Evolutionary conservation across 2,329 filamentous ascomycete genomes (phyloP), one percentile per base, ranked within the genome.

Genomic region (Calonectria multiphialidica): DNA sequence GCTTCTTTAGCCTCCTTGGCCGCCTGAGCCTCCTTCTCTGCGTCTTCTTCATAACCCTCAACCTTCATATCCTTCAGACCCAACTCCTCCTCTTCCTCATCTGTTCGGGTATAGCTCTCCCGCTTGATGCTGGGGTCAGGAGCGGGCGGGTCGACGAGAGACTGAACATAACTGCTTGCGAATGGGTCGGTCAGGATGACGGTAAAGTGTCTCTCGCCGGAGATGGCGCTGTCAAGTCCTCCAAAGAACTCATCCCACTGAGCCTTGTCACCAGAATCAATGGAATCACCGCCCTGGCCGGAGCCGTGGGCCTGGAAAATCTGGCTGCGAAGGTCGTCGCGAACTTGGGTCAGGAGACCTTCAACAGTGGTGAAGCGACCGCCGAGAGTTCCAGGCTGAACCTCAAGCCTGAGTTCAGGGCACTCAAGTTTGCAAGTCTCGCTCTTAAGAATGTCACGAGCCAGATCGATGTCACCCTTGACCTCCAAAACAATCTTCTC

Each of bases 301-400:
- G 85, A 83, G 45, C 87, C 87, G 82, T 95, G 93, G 18, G 90
- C 86, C 78, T 97, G 91, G 83, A 98, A 99, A 74, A 98, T 98
- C 81, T 97, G 95, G 61, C 90, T 90, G 81, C 93, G 93, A 28
- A 99, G 89, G 83, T 99, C 96, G 81, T 97, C 93, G 74, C 96
- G 94, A 72, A 99, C 94, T 82, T 99, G 95, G 0, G 95, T 97
- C 67, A 98, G 88, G 23, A 98, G 91, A 73, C 97, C 97, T 84
- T 99, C 97, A 23, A 99, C 93, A 0, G 97, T 99, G 23, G 97
- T 99, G 87, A 99, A 99, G 70, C 97, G 93, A 21, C 97, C 97
- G 72, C 97, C 97, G 21, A 99, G 91, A 0, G 97, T 99, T 69
- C 97, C 97, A 0, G 96, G 95, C 84, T 98, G 95, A 75, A 98